Evolutionary conservation across 2,329 filamentous ascomycete genomes (phyloP), one percentile per base, ranked within the genome.

Genomic region (Pseudogymnoascus sp.): DNA sequence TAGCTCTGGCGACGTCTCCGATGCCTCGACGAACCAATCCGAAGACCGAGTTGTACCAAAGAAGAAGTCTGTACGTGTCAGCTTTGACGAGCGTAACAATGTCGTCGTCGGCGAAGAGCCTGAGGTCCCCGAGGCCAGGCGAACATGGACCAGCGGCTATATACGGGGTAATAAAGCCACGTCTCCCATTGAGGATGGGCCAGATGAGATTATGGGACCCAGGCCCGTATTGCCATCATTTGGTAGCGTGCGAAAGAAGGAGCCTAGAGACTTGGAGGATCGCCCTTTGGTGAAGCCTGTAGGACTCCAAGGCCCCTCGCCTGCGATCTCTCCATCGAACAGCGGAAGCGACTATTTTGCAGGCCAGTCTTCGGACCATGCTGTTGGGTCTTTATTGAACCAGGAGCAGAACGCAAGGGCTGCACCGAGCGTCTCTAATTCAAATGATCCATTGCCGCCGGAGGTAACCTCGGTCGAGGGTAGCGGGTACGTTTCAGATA

Each of bases 161-260:
- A 78, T 77, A 3, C 77, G 76, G 59, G 73, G 75, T 47, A 80
- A 81, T 69, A 82, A 82, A 72, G 82, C 83, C 4, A 70, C 69
- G 0, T 61, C 76, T 14, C 65, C 74, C 10, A 67, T 80, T 1
- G 80, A 87, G n/a, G 84, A 89, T 31, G 85, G 89, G 44, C 82
- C 87, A 63, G 86, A 88, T 59, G 82, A 88, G 65, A 76, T 85
- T 13, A 90, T 91, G 87, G 85, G 85, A 67, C 89, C 89, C n/a
- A 79, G 88, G 33, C 88, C 89, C 6, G 86, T 85, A 1, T 76
- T 93, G 38, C 89, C 89, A 1, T 87, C 82, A 1, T 93, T 93
- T 73, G 89, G 89, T 16, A 92, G 89, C 70, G 80, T 93, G 21
- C 81, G 87, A 21, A 84, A 86, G 29, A 85, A 83, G 73, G 80